These are phyloP conservation scores for Ceratocystis alfenasii DNA, from an alignment of 2,329 filamentous ascomycete genomes.

Conservation along the genomic window DNA sequence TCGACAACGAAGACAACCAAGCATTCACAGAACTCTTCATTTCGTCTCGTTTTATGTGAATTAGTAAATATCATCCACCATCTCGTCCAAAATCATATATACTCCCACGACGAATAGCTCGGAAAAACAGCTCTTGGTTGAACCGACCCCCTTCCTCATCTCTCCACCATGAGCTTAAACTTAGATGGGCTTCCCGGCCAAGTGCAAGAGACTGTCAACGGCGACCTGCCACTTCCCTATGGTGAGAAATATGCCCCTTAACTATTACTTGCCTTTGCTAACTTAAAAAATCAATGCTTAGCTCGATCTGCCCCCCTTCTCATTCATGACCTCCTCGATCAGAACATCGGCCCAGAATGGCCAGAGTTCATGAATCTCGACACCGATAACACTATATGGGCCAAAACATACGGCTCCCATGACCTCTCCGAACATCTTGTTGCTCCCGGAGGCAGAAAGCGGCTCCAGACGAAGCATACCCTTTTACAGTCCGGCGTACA, in stretches of 20 bases:
- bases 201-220: slow-evolving; percentile 15
- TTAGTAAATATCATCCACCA: not conserved
- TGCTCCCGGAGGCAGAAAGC: slow-evolving; percentile 16
- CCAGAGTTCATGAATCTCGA: slow-evolving; percentile 20
- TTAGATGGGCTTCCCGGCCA: slow-evolving; percentile 13
- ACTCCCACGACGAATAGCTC: not conserved
- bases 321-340: slow-evolving; percentile 23
- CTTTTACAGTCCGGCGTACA: slow-evolving; percentile 20
- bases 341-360: slow-evolving; percentile 23
- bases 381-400: slow-evolving; percentile 14
- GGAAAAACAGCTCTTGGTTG: not conserved
- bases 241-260: slow-evolving; percentile 13
- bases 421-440: slow-evolving; percentile 14
- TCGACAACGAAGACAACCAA: not conserved
- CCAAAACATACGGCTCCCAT: slow-evolving; percentile 12
- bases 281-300: slow-evolving; percentile 1
- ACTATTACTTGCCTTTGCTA: not conserved
- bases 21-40: not conserved
- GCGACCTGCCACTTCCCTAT: slow-evolving; percentile 22
- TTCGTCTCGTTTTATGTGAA: too few species aligned
- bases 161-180: slow-evolving; percentile 19
- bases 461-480: slow-evolving; percentile 20
- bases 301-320: slow-evolving; percentile 23
- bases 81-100: not conserved
- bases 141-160: not conserved